Evolutionary conservation across 2,329 filamentous ascomycete species (phyloP), one percentile per base, ranked within the genome.

Genomic region (Thelonectria blattea): DNA sequence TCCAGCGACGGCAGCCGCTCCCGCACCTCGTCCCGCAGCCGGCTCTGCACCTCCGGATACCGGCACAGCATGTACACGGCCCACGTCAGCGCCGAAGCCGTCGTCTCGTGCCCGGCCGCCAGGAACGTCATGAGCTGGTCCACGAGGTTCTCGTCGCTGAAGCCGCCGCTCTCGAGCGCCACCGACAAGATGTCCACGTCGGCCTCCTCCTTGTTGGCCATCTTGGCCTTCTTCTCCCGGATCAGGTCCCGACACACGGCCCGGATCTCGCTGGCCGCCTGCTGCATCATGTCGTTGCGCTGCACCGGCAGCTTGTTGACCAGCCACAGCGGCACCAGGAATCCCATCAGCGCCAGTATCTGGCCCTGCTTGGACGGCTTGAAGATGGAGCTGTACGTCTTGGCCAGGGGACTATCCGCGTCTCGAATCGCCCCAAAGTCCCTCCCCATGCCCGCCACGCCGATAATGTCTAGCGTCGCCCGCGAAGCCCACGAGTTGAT

Each of bases 111-210:
- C 20, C 89, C 89, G 0, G 92, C 92, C 1, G 89, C 90, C 5
- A 96, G 84, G 79, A 96, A 95, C 0, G 91, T 96, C 91, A 96
- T 95, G 72, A 95, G 85, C 76, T 96, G 92, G 73, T 95, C 90
- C 37, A 92, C 85, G n/a, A 96, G 84, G 61, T 92, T 87, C 50
- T 92, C 90, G 63, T 95, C 91, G 12, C 79, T 84, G 76, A 96
- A 95, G 6, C 82, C 86, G 48, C 90, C 91, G 41, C 88, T 92
- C 72, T 89, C 85, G 49, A 96, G 80, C 15, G 92, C 92, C 0
- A 94, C 90, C 1, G 89, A 92, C 34, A 96, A 80, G 59, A 97
- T 95, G 73, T 96, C 92, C 8, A 85, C 75, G 47, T 88, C 87
- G 1, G 76, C 77, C 22, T 76, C 75, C 60, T 83, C 78, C 60